phyloP scores from a whole-genome alignment of 2,329 filamentous ascomycete species.

The Talaromyces sp. region DNA sequence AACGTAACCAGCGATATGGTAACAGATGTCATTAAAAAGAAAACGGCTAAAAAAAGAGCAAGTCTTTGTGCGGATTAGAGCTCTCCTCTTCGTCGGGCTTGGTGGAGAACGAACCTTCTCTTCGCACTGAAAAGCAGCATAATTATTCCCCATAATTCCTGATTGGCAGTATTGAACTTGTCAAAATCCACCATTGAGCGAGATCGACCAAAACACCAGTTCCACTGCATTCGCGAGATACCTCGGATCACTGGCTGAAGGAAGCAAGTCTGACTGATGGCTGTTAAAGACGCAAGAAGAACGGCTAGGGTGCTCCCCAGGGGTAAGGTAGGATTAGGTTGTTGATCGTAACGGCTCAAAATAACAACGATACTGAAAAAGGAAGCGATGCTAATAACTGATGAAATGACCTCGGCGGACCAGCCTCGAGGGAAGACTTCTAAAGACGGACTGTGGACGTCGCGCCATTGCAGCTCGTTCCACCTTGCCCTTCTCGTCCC shows the following conservation, averaged over 20 bases:
- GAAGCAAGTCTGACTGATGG: constrained; percentile 3
- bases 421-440: constrained; percentile 1
- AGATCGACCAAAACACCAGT: neutral
- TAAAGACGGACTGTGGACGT: neutral
- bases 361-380: constrained; percentile 1
- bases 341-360: constrained; percentile 1
- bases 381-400: neutral
- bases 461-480: neutral
- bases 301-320: neutral
- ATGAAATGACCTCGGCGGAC: constrained; percentile 4
- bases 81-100: neutral
- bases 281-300: constrained; percentile 6
- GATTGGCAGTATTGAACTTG: neutral
- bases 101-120: constrained; percentile 3
- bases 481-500: neutral
- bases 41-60: constrained; percentile 1
- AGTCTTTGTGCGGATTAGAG: neutral
- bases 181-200: constrained; percentile 6
- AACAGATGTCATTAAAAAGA: constrained; percentile 4
- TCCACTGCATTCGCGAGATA: constrained; percentile 6
- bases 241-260: constrained; percentile 2
- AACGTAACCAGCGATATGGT: constrained; percentile 6
- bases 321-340: neutral
- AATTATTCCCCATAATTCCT: constrained; percentile 6
- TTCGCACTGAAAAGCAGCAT: constrained; percentile 4